Percentiles rank a stretch among this genome's conserved stretches.
Conservation (phyloP, 1,284 basidiomycete species). For the Papiliotrema fonsecae region DNA sequence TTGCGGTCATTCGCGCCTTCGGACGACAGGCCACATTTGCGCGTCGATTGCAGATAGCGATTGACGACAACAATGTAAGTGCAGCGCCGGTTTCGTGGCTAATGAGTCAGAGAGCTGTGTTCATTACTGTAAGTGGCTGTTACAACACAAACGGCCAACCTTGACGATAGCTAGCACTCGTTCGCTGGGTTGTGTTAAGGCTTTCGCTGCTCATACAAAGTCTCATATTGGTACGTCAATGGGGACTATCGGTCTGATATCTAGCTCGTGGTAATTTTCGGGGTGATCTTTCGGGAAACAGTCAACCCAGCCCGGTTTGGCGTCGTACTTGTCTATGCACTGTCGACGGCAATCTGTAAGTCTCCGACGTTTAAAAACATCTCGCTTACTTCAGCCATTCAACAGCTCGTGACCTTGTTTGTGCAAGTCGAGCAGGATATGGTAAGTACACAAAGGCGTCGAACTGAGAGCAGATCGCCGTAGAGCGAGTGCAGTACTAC, state of each 20-base stretch:
- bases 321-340: constrained; percentile 40
- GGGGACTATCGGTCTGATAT: too few species aligned
- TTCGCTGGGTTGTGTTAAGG: constrained; percentile 35
- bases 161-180: neutral
- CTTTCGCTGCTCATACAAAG: constrained; percentile 25
- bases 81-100: neutral
- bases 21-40: constrained; percentile 23
- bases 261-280: constrained; percentile 36
- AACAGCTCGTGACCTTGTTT: constrained; percentile 16
- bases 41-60: constrained; percentile 17
- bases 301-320: constrained; percentile 37
- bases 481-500: constrained; percentile 35
- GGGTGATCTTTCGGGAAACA: constrained; percentile 27
- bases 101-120: constrained; percentile 13
- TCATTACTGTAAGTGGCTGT: constrained; percentile 12
- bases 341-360: constrained; percentile 19
- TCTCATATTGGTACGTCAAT: constrained; percentile 17
- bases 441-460: constrained; percentile 10
- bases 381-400: constrained; percentile 12
- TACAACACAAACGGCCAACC: neutral
- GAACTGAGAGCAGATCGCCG: constrained; percentile 23
- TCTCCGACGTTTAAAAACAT: neutral
- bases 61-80: constrained; percentile 30
- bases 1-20: constrained; percentile 32
- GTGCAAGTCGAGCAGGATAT: constrained; percentile 33